phyloP scores from a whole-genome alignment of 768 basidiomycete genomes.

The Lactifluus piperatus region DNA sequence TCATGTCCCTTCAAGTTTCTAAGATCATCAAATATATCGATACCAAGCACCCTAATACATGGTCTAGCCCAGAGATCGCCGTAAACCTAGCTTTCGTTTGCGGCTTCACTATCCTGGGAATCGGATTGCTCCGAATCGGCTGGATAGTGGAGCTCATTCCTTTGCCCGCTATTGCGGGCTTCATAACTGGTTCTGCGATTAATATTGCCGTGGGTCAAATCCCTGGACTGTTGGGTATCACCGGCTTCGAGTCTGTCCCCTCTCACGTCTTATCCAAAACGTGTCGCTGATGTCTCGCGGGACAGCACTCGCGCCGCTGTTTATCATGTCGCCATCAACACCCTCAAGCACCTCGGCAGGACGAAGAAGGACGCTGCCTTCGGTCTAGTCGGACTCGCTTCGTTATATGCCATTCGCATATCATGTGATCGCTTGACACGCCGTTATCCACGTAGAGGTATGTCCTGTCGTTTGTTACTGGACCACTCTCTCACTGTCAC shows the following conservation, averaged over 20 bases:
- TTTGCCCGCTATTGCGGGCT: conserved; percentile 72
- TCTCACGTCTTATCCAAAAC: background rate
- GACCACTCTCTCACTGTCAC: background rate
- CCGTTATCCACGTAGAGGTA: conserved; percentile 56
- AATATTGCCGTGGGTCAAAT: conserved; percentile 85
- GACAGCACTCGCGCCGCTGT: conserved; percentile 75
- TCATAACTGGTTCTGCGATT: conserved; percentile 98
- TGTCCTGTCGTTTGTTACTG: conserved; percentile 17
- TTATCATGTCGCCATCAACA: conserved; percentile 87
- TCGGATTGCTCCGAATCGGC: conserved; percentile 84
- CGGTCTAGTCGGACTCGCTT: conserved; percentile 67
- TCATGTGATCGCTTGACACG: conserved; percentile 41
- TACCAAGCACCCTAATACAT: conserved; percentile 43
- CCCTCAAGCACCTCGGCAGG: conserved; percentile 69
- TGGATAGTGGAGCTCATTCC: conserved; percentile 96
- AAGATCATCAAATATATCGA: conserved; percentile 70
- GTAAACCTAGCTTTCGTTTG: conserved; percentile 76
- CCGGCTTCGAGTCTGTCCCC: conserved; percentile 63
- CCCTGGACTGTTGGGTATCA: conserved; percentile 82
- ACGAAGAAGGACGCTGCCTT: conserved; percentile 82
- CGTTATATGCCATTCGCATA: conserved; percentile 62
- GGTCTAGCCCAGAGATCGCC: conserved; percentile 67
- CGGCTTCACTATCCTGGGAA: conserved; percentile 84
- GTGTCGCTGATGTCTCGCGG: conserved; percentile 1
- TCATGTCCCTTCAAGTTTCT: conserved; percentile 87